These are phyloP conservation scores for Arthroderma sp. DNA, from an alignment of 2,329 filamentous ascomycete genomes.

Conservation along the genomic window DNA sequence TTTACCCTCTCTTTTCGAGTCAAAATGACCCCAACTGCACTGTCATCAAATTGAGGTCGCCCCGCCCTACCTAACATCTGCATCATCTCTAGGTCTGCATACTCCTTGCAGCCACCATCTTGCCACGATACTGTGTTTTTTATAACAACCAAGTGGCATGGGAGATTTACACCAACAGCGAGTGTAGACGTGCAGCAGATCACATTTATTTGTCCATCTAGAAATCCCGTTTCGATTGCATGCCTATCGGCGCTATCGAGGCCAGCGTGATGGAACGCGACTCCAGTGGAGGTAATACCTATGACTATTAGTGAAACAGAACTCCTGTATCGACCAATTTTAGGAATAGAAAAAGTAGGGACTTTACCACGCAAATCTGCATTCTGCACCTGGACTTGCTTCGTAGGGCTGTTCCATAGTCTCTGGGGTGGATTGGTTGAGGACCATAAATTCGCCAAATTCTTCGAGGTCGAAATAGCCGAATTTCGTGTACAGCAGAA, in stretches of 20 bases:
- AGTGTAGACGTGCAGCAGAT: slow-evolving; percentile 83
- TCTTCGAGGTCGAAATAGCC: slow-evolving; percentile 53
- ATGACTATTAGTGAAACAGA: slow-evolving; percentile 10
- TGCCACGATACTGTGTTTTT: slow-evolving; percentile 64
- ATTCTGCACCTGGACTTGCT: slow-evolving; percentile 42
- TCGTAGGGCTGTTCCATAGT: slow-evolving; percentile 51
- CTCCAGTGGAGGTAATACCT: slow-evolving; percentile 45
- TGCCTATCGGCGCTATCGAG: slow-evolving; percentile 53
- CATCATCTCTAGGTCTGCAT: slow-evolving; percentile 74
- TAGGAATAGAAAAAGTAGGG: slow-evolving; percentile 20
- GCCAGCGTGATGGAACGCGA: slow-evolving; percentile 75
- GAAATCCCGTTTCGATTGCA: slow-evolving; percentile 55
- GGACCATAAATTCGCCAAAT: slow-evolving; percentile 55
- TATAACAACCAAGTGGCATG: slow-evolving; percentile 70
- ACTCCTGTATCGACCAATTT: slow-evolving; percentile 12
- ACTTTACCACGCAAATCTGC: slow-evolving; percentile 48
- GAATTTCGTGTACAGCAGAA: slow-evolving; percentile 71
- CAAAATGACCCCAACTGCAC: slow-evolving; percentile 66
- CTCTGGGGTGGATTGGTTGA: slow-evolving; percentile 40
- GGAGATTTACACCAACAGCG: slow-evolving; percentile 71
- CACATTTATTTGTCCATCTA: slow-evolving; percentile 59
- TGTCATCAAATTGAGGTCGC: slow-evolving; percentile 69
- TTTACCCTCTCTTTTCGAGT: slow-evolving; percentile 53
- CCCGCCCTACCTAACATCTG: slow-evolving; percentile 83
- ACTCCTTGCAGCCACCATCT: slow-evolving; percentile 52